Base-by-base conservation (phyloP, 257 asterid genomes). In the Nicotiana tabacum region DNA sequence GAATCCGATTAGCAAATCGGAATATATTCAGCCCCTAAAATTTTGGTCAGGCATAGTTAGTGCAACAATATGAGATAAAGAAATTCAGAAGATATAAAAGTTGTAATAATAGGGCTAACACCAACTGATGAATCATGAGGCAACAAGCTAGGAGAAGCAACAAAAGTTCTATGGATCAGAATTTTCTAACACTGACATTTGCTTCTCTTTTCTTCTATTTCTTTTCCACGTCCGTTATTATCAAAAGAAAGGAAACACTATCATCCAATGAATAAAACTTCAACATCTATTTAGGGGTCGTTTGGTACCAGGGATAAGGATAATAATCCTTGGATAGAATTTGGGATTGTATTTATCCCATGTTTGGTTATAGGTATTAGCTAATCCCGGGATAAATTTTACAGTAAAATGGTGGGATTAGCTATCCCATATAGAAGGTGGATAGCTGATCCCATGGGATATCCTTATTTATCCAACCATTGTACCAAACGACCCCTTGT, bases 1-100 rank as follows among this genome's bases (percentile, higher is more conserved):
- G 98, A 77, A 94, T 94, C 87, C 98, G 98, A 82, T 94, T 94
- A 77, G 98, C 98, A 84, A 94, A 94, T 83, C 98, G 94, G 88
- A 94, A 94, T 77, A 94, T 85, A 89, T 94, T 94, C 64, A 94
- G 86, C 79, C 98, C 98, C 98, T 94, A 84, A 53, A 85, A 86
- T 89, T 65, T 53, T 84, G 74, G 77, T 60, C 61, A 84, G 85
- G 48, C 21, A 80, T 87, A 77, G 80, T 46, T 57, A 68, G 65
- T 80, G 43, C 61, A 72, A 72, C 61, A 72, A 72, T 46, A 72
- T 46, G 61, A 72, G 61, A 72, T 24, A 35, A 87, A 43, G 35
- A 78, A 83, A 27, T 32, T 78, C 77, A 35, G 32, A 69, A 77
- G 56, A 35, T 68, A 46, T 43, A 46, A 72, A 24, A 48, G 39